Base-by-base conservation (phyloP, 108 stramenopile species). In the Seminavis robusta region DNA sequence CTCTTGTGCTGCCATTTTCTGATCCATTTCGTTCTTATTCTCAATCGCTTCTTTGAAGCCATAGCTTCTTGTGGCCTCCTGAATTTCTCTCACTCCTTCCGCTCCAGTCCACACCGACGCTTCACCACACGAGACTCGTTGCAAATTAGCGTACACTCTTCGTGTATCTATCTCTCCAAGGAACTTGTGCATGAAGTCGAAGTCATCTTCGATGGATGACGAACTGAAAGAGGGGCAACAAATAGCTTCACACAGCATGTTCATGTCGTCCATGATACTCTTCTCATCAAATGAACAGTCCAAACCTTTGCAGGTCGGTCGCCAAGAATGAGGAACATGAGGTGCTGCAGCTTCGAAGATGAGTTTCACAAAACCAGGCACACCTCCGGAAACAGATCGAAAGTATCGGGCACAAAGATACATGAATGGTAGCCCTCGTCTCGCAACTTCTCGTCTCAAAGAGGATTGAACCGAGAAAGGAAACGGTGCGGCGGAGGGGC, bases 261-360 rank as follows among this genome's bases (percentile, higher is more conserved):
- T 9, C 3, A 59, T 47, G 43, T 77, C 65, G 19, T 48, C 34
- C 13, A 48, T 38, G 31, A 71, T 65, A 11, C 21, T 15, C 0
- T 47, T 16, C 43, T 71, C 59, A 16, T 79, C 52, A 34, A 79
- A 47, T 20, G 29, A 6, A 47, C 66, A 47, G n/a, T 52, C 17
- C 11, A 73, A 20, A 7, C 77, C 77, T 7, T 40, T 43, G 19
- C 37, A 51, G 13, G 69, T 60, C 19, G 19, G 9, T 19, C 30
- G 55, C 75, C 75, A 77, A 9, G 65, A 67, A 20, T 66, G 65
- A 17, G 75, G 75, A 44, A 77, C 59, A 31, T 71, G 75, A 6
- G 75, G 75, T 46, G 62, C 71, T 5, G 75, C 75, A 28, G 66
- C 75, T 40, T 77, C 70, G 39, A 77, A 77, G 30, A 77, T 77